Percentiles rank a stretch among this genome's conserved stretches.
These are phyloP conservation scores for Verticillium isaacii DNA, from an alignment of 2,329 filamentous ascomycete genomes.

Conservation along the genomic window DNA sequence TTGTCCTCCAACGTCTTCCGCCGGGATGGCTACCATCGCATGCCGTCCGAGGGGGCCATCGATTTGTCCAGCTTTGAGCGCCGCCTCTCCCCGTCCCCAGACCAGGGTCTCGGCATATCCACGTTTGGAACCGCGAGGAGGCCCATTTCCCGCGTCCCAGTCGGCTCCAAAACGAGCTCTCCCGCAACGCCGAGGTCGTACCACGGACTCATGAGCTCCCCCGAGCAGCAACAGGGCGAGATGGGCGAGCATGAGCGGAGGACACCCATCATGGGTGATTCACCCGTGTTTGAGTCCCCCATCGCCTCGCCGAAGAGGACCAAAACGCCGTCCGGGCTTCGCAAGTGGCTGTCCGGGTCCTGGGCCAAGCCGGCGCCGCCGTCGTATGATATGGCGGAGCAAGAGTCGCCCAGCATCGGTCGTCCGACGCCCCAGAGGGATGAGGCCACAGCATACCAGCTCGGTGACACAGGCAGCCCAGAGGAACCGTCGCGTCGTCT, in stretches of 20 bases:
- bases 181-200: slow-evolving; percentile 3
- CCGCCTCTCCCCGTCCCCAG: not conserved
- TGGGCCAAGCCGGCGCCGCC: not conserved
- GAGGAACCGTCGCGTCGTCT: not conserved
- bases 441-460: not conserved
- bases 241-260: not conserved
- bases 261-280: not conserved
- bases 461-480: not conserved
- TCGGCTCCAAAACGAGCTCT: slow-evolving; percentile 10
- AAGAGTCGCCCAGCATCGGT: not conserved
- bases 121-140: not conserved
- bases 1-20: not conserved
- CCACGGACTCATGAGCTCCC: not conserved
- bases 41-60: slow-evolving; percentile 4
- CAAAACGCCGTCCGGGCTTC: not conserved
- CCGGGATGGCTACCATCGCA: slow-evolving; percentile 6
- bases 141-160: slow-evolving; percentile 5
- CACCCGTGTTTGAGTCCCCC: not conserved
- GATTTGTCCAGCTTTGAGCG: slow-evolving; percentile 5
- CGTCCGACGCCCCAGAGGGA: not conserved
- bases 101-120: not conserved
- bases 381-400: not conserved
- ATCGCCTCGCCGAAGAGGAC: not conserved
- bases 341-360: not conserved
- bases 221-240: not conserved